Evolutionary conservation across 1,139 yeast species (phyloP), one percentile per base, ranked within the genome.

Genomic region (Barnettozyma hawaiiensis): DNA sequence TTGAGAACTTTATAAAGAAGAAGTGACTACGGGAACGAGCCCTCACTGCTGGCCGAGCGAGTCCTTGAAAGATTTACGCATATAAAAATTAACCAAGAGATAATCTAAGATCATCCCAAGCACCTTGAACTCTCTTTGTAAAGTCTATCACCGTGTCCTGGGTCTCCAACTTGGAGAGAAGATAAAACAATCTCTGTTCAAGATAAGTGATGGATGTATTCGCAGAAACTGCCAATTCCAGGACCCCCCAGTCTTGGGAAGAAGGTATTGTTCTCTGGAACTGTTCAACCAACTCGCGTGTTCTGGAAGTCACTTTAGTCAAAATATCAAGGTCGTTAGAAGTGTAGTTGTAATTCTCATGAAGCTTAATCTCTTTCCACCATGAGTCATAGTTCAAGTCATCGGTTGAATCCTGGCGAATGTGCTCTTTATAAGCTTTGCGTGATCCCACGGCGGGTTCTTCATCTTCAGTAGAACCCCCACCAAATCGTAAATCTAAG

Each of bases 321-420:
- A 73, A 47, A 5, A 60, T 11, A 38, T 61, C 59, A n/a, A 65
- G 35, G 41, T 79, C 85, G 0, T 52, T 45, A 10, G 55, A 58
- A 1, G 67, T 53, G 49, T 63, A 78, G 15, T 56, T 53, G 54
- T 81, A 80, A 12, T 65, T 60, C 53, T 80, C 86, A 52, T 75
- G 71, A 8, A 74, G 70, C 31, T 71, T 71, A 21, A 78, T 59
- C 27, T 65, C 65, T 1, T 62, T 49, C 14, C 73, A 76, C 85
- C 85, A 78, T 0, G 63, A 58, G 35, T 64, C 53, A 28, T 42
- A 43, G 4, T 53, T 46, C 6, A 49, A 24, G 21, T 43, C 63
- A 43, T 57, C 62, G 31, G 46, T 34, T 7, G 51, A 44, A 7
- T 44, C 36, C 28, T 53, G 58, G 8, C 39, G 35, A 18, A 50